Base-by-base conservation (phyloP, 1,139 yeast species). In the Protomyces arabidopsidicola region DNA sequence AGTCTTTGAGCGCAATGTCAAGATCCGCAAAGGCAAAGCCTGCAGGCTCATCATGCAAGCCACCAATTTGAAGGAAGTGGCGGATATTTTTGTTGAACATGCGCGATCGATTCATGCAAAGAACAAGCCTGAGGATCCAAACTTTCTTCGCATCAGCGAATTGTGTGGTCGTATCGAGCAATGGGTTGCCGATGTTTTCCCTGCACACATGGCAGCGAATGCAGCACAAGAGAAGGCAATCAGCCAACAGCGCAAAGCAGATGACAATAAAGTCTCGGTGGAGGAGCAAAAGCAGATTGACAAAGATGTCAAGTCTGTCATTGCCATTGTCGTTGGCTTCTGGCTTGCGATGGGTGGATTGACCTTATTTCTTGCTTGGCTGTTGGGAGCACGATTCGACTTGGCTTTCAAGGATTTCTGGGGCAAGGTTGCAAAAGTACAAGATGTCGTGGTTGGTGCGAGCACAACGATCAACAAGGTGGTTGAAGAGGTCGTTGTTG, bases 1-100 rank as follows among this genome's bases (percentile, higher is more conserved):
- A 3, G 88, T 93, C 2, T 82, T 93, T 72, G 82, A 84, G 60
- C 75, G 76, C 50, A 85, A 88, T 71, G 87, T 93, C 68, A 95
- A 95, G 79, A 87, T 95, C 73, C 84, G 98, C 76, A 88, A 89
- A 76, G 97, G 97, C n/a, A 84, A 88, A 45, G 87, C 98, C 5
- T 65, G 68, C 71, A 78, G 81, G 68, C 80, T 95, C 71, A 90
- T 95, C 68, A 78, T 89, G 67, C 78, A 83, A 66, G 81, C 93
- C 55, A 83, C 91, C 74, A 85, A 90, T 2, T 83, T 88, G 74
- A 84, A 84, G 52, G 91, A 88, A 2, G 93, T 90, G 52, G 87
- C 87, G 55, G 78, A 78, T 12, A 82, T 91, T 53, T 95, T 95
- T 80, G 82, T 86, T 71, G 77, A 83, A 36, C 90, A 89, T 74